phyloP scores from a whole-genome alignment of 352 stramenopile genomes.

The Phytophthora parvispora region DNA sequence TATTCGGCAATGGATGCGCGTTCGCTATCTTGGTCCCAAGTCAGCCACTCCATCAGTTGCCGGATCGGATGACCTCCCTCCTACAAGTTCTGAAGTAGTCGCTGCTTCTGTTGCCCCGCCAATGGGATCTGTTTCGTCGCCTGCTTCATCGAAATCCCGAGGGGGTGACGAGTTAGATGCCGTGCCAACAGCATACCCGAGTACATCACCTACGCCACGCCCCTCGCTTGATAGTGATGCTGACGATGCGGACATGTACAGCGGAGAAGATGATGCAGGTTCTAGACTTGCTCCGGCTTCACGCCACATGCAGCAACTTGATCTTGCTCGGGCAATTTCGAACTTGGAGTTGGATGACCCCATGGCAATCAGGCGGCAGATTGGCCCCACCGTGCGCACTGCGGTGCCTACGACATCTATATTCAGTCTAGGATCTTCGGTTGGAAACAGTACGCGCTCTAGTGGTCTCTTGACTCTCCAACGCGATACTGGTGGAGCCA shows the following conservation, averaged over 20 bases:
- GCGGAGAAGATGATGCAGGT: constrained; percentile 2
- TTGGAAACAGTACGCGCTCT: constrained; percentile 57
- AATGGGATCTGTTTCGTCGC: constrained; percentile 16
- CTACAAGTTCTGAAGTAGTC: constrained; percentile 18
- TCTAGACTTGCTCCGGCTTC: constrained; percentile 66
- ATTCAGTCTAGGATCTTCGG: constrained; percentile 70
- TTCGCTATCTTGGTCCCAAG: constrained; percentile 58
- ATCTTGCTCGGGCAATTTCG: constrained; percentile 79
- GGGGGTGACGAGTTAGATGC: constrained; percentile 24
- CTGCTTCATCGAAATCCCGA: constrained; percentile 25
- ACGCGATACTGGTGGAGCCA: constrained; percentile 54
- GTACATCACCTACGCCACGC: constrained; percentile 39
- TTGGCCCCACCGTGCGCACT: constrained; percentile 56
- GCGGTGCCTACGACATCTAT: constrained; percentile 70
- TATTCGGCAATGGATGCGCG: constrained; percentile 75
- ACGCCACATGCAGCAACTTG: constrained; percentile 81
- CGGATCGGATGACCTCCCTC: constrained; percentile 34
- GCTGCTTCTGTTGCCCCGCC: constrained; percentile 9
- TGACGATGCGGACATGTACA: constrained; percentile 31
- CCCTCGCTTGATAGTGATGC: constrained; percentile 42
- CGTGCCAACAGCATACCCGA: constrained; percentile 34
- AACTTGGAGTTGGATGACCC: constrained; percentile 85
- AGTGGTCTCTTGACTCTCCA: constrained; percentile 60
- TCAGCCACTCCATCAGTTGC: constrained; percentile 20
- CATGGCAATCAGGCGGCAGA: constrained; percentile 70